Conservation (phyloP, 495 filamentous ascomycete species). For the Trichoderma asperelloides region DNA sequence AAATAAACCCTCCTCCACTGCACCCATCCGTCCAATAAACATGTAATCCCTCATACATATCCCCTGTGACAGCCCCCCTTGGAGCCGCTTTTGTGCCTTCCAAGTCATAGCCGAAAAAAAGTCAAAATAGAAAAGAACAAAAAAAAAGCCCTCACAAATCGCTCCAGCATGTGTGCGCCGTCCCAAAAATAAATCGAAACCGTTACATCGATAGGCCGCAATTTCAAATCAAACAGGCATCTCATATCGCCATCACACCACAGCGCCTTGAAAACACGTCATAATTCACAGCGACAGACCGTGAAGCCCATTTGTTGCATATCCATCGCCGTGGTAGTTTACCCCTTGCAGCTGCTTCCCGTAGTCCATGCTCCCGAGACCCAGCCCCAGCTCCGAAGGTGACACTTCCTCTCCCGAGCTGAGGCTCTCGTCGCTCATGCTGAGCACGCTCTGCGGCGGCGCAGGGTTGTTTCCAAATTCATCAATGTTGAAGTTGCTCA, state of each 20-base stretch:
- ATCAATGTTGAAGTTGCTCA: constrained; percentile 36
- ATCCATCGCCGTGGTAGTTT: constrained; percentile 4
- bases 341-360: constrained; percentile 2
- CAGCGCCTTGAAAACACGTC: not conserved
- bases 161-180: constrained; percentile 7
- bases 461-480: constrained; percentile 31
- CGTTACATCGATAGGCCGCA: not conserved
- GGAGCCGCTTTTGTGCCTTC: not conserved
- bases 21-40: not conserved
- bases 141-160: constrained; percentile 7
- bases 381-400: constrained; percentile 26
- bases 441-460: constrained; percentile 58
- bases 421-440: constrained; percentile 70
- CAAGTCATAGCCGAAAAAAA: not conserved
- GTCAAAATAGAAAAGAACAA: not conserved
- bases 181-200: not conserved
- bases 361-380: constrained; percentile 27
- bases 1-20: not conserved
- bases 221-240: not conserved
- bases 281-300: constrained; percentile 1
- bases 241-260: constrained; percentile 5
- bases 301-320: constrained; percentile 1
- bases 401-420: constrained; percentile 43
- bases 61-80: not conserved
- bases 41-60: not conserved